Evolutionary conservation across 1,139 yeast genomes (phyloP), one percentile per base, ranked within the genome.

Genomic region (Taphrina communis): DNA sequence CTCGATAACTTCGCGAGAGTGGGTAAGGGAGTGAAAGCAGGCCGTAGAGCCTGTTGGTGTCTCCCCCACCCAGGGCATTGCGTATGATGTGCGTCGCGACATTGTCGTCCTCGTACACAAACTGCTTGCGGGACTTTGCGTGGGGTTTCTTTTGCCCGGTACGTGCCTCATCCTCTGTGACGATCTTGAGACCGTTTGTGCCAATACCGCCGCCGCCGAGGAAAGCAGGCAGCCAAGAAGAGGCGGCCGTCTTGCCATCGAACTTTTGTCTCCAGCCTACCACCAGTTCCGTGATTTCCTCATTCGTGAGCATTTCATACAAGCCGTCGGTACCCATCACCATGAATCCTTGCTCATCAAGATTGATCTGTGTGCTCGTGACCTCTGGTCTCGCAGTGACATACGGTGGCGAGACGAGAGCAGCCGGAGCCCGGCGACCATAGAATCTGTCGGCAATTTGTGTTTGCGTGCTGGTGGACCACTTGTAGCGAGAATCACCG

Each of bases 311-410:
- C 86, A 94, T 85, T 77, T 95, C 99, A 77, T 88, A 95, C 66
- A 94, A 82, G 0, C 99, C 99, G 79, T 94, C 99, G 17, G 96
- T 88, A 0, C 95, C 99, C 85, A 95, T 82, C 25, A 95, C 97
- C 78, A 94, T 80, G 75, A 95, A 94, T 76, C 91, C 96, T 72
- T 92, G 87, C 73, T 86, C 85, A 35, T 83, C 82, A 0, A 94
- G 90, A 68, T 83, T 82, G 63, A 95, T 85, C 75, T 87, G 85
- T 12, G 95, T 88, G 1, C 96, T 88, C 11, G 97, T 89, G 44
- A 94, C 84, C 39, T 88, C 97, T 0, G 99, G 99, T 76, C 88
- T 93, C 0, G 99, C 98, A 0, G 99, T 94, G 46, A 94, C 97
- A 77, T 94, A 94, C 0, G 99, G 99, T 6, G 99, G 99, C 0